phyloP scores from a whole-genome alignment of 176 grass and related monocot species.

The Carex scoparia region DNA sequence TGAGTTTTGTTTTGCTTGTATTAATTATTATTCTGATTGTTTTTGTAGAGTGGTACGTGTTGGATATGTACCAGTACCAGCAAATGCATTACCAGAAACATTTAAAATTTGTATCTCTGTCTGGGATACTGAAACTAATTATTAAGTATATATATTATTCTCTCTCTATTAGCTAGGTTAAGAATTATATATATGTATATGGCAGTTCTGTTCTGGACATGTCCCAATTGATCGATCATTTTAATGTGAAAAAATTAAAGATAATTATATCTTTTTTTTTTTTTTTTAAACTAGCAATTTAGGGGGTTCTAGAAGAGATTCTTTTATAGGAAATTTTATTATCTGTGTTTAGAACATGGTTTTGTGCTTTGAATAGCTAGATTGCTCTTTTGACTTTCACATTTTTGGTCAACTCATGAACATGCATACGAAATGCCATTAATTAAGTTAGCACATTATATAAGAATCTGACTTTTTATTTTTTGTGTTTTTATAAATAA shows the following conservation, averaged over 20 bases:
- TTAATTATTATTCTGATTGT: not conserved
- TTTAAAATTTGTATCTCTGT: not conserved
- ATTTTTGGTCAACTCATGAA: not conserved
- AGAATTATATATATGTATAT: too few species aligned
- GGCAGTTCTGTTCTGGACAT: too few species aligned
- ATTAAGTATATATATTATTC: not conserved
- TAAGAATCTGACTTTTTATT: too few species aligned
- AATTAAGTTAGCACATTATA: not conserved
- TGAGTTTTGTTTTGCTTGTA: not conserved
- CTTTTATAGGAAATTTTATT: not conserved
- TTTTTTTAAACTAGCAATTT: too few species aligned
- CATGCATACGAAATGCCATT: not conserved
- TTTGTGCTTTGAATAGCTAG: not conserved
- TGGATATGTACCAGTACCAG: not conserved
- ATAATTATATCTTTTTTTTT: not conserved
- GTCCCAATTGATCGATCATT: too few species aligned
- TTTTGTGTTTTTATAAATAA: too few species aligned
- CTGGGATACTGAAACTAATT: not conserved
- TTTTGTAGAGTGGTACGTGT: not conserved
- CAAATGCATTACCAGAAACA: conserved; percentile 3
- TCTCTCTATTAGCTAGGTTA: not conserved
- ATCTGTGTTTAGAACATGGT: not conserved
- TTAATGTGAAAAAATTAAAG: too few species aligned
- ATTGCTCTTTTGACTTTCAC: not conserved
- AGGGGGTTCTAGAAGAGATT: conserved; percentile 8